Conservation (phyloP, 768 basidiomycete species). For the Termitomyces sp. region DNA sequence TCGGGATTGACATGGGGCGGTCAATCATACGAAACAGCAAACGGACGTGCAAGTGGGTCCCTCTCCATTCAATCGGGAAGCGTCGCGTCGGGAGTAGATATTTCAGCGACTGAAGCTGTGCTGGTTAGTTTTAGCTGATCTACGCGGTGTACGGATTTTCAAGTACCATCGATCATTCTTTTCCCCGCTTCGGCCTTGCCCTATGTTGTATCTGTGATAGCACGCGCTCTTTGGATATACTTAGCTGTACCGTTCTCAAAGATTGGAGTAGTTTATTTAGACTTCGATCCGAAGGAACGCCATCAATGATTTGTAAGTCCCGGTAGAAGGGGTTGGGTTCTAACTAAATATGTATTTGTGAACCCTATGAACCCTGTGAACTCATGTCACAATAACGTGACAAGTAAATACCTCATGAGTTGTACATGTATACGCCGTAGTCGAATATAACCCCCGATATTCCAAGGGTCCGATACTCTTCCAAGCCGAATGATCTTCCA, state of each 20-base stretch:
- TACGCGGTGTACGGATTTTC: not conserved
- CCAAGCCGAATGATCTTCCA: too few relatives aligned
- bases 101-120: conserved; percentile 43
- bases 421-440: too few relatives aligned
- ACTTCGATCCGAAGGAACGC: not conserved
- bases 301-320: not conserved
- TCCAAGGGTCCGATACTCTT: too few relatives aligned
- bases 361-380: too few relatives aligned
- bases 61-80: conserved; percentile 20
- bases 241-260: not conserved
- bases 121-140: conserved; percentile 21
- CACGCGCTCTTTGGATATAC: not conserved
- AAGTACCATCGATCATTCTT: not conserved
- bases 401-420: too few relatives aligned
- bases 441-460: too few relatives aligned
- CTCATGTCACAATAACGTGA: too few relatives aligned
- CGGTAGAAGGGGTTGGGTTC: not conserved
- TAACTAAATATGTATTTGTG: too few relatives aligned
- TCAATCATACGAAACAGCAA: conserved; percentile 46
- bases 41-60: conserved; percentile 34
- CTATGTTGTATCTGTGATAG: not conserved
- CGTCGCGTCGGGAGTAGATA: conserved; percentile 34
- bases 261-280: not conserved
- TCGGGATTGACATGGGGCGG: conserved; percentile 54
- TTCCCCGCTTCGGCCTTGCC: not conserved